These are phyloP conservation scores for Gossypioides kirkii DNA, from an alignment of 345 rosid species.

Conservation along the genomic window DNA sequence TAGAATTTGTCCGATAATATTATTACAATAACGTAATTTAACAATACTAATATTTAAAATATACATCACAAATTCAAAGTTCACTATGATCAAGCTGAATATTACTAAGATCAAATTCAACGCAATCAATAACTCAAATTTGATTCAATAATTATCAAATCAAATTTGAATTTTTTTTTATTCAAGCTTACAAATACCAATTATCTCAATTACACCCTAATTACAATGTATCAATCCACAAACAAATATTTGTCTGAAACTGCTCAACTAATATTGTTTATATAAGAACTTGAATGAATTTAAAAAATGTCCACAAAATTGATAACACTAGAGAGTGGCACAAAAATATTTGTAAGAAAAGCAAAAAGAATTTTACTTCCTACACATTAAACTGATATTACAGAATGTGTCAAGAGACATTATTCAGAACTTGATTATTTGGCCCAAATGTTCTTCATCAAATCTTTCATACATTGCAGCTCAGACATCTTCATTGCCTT, in stretches of 20 bases:
- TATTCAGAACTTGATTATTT: background rate
- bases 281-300: no score
- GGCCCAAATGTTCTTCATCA: background rate
- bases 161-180: no score
- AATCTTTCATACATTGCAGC: background rate
- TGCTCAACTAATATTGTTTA: background rate
- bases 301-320: constrained; percentile 9
- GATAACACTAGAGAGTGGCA: constrained; percentile 6
- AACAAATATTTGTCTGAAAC: background rate
- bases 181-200: background rate
- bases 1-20: no score
- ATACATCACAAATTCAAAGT: no score
- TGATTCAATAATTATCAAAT: no score
- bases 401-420: background rate
- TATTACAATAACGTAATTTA: no score
- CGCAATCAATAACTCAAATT: no score
- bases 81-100: no score
- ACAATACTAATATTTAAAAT: no score
- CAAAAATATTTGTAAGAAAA: constrained; percentile 5
- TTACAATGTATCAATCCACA: no score
- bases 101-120: no score
- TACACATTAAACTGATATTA: background rate
- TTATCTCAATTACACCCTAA: no score
- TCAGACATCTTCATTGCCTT: constrained; percentile 24
- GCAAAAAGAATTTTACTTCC: background rate